Evolutionary conservation across 306 rosid genomes (phyloP).

Genomic region (Prinsepia uniflora): DNA sequence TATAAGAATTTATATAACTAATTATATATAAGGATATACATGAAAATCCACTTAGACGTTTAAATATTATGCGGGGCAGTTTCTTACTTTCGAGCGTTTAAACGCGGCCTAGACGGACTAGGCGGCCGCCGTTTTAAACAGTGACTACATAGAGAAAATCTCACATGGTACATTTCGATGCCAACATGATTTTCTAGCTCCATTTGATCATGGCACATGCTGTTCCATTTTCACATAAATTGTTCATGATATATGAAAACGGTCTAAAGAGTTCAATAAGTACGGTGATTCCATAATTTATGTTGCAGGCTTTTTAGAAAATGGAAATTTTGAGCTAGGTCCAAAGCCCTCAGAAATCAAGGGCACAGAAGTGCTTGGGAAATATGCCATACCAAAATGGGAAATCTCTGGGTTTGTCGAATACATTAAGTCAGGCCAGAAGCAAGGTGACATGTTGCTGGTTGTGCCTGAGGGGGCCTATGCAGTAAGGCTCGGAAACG

Average conservation of each 20-base stretch:
- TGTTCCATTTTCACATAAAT: not conserved
- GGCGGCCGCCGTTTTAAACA: too few relatives aligned
- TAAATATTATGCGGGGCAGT: too few relatives aligned
- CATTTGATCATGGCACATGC: not conserved
- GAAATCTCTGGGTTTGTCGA: constrained; percentile 77
- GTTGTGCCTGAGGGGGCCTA: constrained; percentile 92
- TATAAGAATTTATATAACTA: too few relatives aligned
- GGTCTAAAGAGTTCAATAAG: not conserved
- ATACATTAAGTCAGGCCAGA: constrained; percentile 88
- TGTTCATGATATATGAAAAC: not conserved
- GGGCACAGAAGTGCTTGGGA: constrained; percentile 65
- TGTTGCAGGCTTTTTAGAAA: constrained; percentile 56
- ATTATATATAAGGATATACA: too few relatives aligned
- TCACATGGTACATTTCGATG: not conserved
- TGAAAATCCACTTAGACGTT: too few relatives aligned
- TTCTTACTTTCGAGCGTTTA: too few relatives aligned
- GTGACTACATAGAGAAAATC: too few relatives aligned
- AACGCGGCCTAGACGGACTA: too few relatives aligned
- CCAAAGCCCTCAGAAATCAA: constrained; percentile 62
- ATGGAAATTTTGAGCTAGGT: constrained; percentile 74
- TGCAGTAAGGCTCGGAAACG: constrained; percentile 91
- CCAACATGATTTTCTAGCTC: too few relatives aligned
- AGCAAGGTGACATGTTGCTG: constrained; percentile 96
- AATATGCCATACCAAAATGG: constrained; percentile 68
- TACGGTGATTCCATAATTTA: not conserved